Evolutionary conservation across 257 asterid species (phyloP), one percentile per base, ranked within the genome.

Genomic region (Solanum virginianum): DNA sequence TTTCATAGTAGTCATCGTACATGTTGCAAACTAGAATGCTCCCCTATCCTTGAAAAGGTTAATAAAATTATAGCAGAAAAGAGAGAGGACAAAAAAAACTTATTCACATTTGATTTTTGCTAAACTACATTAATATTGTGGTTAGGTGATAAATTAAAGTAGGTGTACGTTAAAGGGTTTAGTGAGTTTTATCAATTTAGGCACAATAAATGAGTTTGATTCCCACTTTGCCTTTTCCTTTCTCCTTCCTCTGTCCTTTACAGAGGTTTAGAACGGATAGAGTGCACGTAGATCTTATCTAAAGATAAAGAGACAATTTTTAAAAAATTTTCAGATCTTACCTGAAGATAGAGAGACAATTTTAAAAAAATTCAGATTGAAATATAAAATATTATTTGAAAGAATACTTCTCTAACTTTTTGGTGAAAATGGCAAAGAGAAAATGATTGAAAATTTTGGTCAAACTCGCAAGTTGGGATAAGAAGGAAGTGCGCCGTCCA

Each of bases 401-500:
- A 4, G 39, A 36, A 36, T 36, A 36, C 41, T 36, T 36, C 0
- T 36, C 41, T 36, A 36, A 36, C 41, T 36, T 36, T 36, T 36
- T 36, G 0, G 41, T 5, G 29, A 14, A 7, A 43, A 72, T 45
- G 10, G 22, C 20, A 22, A 12, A 0, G n/a, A 12, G 43, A 39
- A 6, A 45, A 72, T 12, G 13, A 2, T 45, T 74, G 81, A 13
- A 41, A 51, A 51, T 77, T 77, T 77, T 51, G 47, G 82, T 77
- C 45, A 77, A 77, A 77, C 45, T 49, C 60, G 82, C 82, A 77
- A 77, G 82, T 51, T 77, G 82, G 16, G 63, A 51, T 77, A 77
- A 51, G 81, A 12, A 36, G 22, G 59, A 51, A 6, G 62, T 51
- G 12, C 17, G 45, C 2, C 17, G 66, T 39, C 82, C 82, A 77